Evolutionary conservation across 2,329 filamentous ascomycete species (phyloP).

Genomic region (Fusarium compactum): DNA sequence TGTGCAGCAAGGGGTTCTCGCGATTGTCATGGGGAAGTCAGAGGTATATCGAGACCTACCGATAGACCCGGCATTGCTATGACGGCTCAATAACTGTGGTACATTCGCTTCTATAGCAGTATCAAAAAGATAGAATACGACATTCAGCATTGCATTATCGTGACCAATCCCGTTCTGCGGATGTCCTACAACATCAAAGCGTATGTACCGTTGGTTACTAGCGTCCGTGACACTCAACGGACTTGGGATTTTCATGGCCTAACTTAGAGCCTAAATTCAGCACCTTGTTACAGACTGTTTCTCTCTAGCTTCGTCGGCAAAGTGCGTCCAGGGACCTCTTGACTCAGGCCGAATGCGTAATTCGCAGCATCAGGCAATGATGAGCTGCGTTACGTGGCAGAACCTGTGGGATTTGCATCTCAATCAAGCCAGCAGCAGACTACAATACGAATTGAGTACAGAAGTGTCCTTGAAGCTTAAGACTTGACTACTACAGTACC

Average conservation of each 20-base stretch:
- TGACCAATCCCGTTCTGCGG: constrained; percentile 36
- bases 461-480: not conserved
- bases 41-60: constrained; percentile 8
- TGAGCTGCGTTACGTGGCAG: constrained; percentile 16
- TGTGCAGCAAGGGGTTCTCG: constrained; percentile 36
- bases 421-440: not conserved
- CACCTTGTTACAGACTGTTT: not conserved
- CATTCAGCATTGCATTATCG: not conserved
- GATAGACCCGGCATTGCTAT: constrained; percentile 1
- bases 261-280: constrained; percentile 12
- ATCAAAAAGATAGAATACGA: constrained; percentile 2
- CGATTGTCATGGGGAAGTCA: constrained; percentile 41
- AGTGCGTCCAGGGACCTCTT: not conserved
- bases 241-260: constrained; percentile 20
- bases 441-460: constrained; percentile 4
- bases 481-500: constrained; percentile 13
- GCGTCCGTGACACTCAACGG: constrained; percentile 26
- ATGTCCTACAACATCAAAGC: constrained; percentile 32
- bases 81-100: constrained; percentile 7
- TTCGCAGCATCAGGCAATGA: constrained; percentile 16
- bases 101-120: not conserved
- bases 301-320: not conserved
- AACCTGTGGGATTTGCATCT: not conserved
- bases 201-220: constrained; percentile 34
- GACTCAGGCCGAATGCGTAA: constrained; percentile 8